A percentile compares a stretch with the other conserved stretches of the same genome.
Conservation (phyloP, 108 stramenopile genomes). For the Mediolabrus comicus region DNA sequence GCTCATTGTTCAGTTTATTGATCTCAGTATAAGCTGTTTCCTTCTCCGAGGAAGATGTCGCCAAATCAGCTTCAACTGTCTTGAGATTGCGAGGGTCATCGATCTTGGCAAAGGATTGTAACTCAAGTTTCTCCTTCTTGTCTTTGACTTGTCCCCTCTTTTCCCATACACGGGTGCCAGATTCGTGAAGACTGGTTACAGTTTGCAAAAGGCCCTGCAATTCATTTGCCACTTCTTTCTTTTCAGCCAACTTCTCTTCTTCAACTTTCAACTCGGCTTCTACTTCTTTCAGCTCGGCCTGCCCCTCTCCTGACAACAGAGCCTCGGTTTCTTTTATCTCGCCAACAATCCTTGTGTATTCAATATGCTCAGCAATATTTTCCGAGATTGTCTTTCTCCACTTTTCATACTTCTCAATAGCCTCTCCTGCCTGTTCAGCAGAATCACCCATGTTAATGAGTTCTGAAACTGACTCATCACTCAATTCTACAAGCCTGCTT, state of each 20-base stretch:
- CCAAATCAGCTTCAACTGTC: constrained; percentile 61
- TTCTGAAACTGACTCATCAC: constrained; percentile 32
- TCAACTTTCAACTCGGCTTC: constrained; percentile 42
- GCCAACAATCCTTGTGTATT: constrained; percentile 47
- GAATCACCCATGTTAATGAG: constrained; percentile 12
- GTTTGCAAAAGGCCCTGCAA: constrained; percentile 49
- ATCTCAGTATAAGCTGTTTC: constrained; percentile 58
- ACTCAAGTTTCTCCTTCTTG: constrained; percentile 53
- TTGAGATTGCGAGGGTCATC: constrained; percentile 57
- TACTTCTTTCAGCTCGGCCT: constrained; percentile 19
- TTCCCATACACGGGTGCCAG: constrained; percentile 50
- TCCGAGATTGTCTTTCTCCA: constrained; percentile 46
- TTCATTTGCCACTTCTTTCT: constrained; percentile 36
- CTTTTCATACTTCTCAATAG: constrained; percentile 41
- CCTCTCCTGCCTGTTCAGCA: constrained; percentile 3
- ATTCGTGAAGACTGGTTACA: constrained; percentile 39
- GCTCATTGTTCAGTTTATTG: constrained; percentile 69
- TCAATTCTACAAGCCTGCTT: constrained; percentile 35
- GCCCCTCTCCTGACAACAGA: constrained; percentile 30
- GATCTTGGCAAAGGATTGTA: constrained; percentile 9
- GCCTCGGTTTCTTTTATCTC: constrained; percentile 59
- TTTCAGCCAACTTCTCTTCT: constrained; percentile 10
- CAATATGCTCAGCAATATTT: constrained; percentile 39
- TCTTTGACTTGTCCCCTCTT: constrained; percentile 55
- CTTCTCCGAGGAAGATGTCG: constrained; percentile 47